Conservation (phyloP, 2,329 filamentous ascomycete genomes). For the Scedosporium boydii region DNA sequence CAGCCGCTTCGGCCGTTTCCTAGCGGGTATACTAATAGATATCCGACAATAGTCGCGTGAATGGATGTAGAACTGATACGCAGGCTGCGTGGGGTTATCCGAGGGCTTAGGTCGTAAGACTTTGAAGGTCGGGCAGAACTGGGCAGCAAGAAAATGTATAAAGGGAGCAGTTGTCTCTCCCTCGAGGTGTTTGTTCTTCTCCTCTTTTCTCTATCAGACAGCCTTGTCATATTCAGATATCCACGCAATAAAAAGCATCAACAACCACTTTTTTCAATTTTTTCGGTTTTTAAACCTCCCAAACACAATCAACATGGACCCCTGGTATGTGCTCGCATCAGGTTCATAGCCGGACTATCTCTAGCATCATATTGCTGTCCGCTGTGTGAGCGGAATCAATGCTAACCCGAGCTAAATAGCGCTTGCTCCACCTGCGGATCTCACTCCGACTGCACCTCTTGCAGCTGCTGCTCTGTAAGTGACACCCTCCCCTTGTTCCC, state of each 20-base stretch:
- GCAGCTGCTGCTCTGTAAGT: conserved; percentile 5
- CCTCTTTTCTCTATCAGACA: not conserved
- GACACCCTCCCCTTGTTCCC: not conserved
- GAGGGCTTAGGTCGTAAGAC: not conserved
- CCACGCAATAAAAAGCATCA: not conserved
- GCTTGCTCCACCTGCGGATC: conserved; percentile 3
- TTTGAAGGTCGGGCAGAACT: not conserved
- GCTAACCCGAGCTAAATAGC: not conserved
- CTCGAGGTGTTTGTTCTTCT: not conserved
- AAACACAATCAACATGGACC: conserved; percentile 4
- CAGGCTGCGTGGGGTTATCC: not conserved
- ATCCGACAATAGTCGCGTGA: not conserved
- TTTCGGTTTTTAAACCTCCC: not conserved
- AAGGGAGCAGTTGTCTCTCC: not conserved
- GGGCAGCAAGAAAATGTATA: not conserved
- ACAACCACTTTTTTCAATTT: not conserved
- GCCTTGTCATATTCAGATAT: not conserved
- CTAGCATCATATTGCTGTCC: not conserved
- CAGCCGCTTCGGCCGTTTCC: not conserved
- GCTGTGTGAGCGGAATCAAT: not conserved
- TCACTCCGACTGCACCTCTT: conserved; percentile 3
- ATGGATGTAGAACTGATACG: not conserved
- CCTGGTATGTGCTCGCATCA: not conserved
- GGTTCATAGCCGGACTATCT: not conserved
- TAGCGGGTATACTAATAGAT: not conserved